Conservation (phyloP, 352 stramenopile species). For the Globisporangium radiosum region DNA sequence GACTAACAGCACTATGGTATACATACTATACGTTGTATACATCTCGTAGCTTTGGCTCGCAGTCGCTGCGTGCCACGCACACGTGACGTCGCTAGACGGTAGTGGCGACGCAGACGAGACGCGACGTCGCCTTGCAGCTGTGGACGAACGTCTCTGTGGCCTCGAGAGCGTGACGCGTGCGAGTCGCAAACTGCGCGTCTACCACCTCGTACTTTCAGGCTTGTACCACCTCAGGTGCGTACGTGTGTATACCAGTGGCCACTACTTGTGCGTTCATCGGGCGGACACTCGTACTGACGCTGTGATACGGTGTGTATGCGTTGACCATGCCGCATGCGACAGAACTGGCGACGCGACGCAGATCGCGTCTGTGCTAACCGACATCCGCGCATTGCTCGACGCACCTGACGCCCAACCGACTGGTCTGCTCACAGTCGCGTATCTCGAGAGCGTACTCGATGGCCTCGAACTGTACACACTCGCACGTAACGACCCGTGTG, state of each 20-base stretch:
- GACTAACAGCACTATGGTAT: too few species aligned
- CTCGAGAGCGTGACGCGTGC: constrained; percentile 16
- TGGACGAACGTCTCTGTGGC: constrained; percentile 29
- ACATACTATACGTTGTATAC: too few species aligned
- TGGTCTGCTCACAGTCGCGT: constrained; percentile 23
- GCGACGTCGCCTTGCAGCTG: constrained; percentile 31
- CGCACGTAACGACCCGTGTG: constrained; percentile 31
- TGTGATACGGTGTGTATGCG: background rate
- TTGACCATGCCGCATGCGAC: background rate
- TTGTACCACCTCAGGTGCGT: constrained; percentile 51
- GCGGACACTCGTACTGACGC: too few species aligned
- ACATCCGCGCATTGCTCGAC: constrained; percentile 23
- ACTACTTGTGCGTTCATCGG: too few species aligned
- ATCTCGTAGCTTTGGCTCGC: constrained; percentile 51
- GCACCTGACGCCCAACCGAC: constrained; percentile 3
- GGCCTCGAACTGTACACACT: constrained; percentile 32
- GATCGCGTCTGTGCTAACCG: constrained; percentile 31
- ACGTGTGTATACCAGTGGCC: background rate
- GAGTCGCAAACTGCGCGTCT: constrained; percentile 31
- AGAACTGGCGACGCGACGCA: constrained; percentile 42
- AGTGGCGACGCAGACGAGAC: constrained; percentile 19
- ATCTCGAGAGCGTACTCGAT: constrained; percentile 52
- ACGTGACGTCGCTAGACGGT: constrained; percentile 34
- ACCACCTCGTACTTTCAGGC: constrained; percentile 52
- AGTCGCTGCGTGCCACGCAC: constrained; percentile 50